Conservation (phyloP, 345 rosid species). For the Erucastrum elatum region DNA sequence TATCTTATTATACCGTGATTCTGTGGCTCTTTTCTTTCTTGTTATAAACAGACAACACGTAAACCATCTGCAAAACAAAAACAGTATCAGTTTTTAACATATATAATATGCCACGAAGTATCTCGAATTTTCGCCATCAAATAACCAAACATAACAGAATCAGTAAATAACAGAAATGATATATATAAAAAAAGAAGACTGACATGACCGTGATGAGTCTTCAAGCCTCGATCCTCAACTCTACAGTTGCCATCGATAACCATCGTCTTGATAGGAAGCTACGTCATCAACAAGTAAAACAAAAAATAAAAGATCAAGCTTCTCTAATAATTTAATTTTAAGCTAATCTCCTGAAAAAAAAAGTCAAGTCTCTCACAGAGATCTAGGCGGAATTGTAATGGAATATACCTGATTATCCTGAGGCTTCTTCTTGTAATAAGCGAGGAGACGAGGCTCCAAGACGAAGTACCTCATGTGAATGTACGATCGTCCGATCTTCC, state of each 20-base stretch:
- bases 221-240: slow-evolving; percentile 99
- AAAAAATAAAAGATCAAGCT: not conserved
- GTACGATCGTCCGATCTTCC: slow-evolving; percentile 94
- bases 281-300: slow-evolving; percentile 26
- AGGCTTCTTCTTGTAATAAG: slow-evolving; percentile 98
- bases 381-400: not conserved
- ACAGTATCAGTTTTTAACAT: too few species aligned
- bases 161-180: not conserved
- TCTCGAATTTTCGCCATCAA: too few species aligned
- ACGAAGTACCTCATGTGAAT: slow-evolving; percentile 98
- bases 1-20: slow-evolving; percentile 55
- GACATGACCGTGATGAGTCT: slow-evolving; percentile 96
- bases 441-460: slow-evolving; percentile 85
- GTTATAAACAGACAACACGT: slow-evolving; percentile 87
- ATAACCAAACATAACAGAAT: too few species aligned
- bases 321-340: not conserved
- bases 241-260: slow-evolving; percentile 95
- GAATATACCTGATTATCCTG: slow-evolving; percentile 72
- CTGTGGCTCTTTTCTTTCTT: slow-evolving; percentile 90
- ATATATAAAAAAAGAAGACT: slow-evolving; percentile 31
- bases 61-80: slow-evolving; percentile 73
- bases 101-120: too few species aligned
- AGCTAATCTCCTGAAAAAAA: not conserved
- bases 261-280: slow-evolving; percentile 98
- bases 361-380: slow-evolving; percentile 2